Conservation (phyloP, 768 basidiomycete species). For the Xerocomus spinulosus region DNA sequence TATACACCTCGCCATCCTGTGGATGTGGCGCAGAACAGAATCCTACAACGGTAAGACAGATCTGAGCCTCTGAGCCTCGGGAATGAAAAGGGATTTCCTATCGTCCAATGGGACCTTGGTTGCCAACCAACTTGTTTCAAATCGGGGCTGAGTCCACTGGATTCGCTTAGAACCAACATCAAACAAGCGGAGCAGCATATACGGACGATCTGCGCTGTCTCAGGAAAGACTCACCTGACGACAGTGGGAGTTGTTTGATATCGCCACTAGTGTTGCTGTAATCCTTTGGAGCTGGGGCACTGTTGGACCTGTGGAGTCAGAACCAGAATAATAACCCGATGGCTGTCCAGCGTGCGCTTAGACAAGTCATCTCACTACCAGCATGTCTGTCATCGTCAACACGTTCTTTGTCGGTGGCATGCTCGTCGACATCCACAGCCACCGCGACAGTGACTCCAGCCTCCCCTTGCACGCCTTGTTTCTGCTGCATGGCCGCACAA, state of each 20-base stretch:
- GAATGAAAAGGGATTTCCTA: background rate
- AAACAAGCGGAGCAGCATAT: too few relatives aligned
- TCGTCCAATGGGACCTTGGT: background rate
- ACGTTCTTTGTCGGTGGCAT: conserved; percentile 25
- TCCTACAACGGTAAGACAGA: background rate
- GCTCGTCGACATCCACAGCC: conserved; percentile 22
- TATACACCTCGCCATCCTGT: conserved; percentile 6
- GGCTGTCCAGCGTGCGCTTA: background rate
- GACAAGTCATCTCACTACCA: background rate
- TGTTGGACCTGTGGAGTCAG: too few relatives aligned
- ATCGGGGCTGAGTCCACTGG: background rate
- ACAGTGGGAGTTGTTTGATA: too few relatives aligned
- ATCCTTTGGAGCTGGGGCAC: too few relatives aligned
- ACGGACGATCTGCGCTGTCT: too few relatives aligned
- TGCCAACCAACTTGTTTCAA: background rate
- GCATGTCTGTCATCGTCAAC: conserved; percentile 15
- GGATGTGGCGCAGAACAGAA: background rate
- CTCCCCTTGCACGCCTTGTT: conserved; percentile 27
- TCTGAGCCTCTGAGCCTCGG: background rate
- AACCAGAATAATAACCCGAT: too few relatives aligned
- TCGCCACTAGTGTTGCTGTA: too few relatives aligned
- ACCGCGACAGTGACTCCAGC: conserved; percentile 12
- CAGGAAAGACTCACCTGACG: too few relatives aligned
- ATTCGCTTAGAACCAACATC: background rate
- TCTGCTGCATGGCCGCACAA: conserved; percentile 25